Conservation (phyloP, 2,329 filamentous ascomycete genomes). For the Cercospora sesami region DNA sequence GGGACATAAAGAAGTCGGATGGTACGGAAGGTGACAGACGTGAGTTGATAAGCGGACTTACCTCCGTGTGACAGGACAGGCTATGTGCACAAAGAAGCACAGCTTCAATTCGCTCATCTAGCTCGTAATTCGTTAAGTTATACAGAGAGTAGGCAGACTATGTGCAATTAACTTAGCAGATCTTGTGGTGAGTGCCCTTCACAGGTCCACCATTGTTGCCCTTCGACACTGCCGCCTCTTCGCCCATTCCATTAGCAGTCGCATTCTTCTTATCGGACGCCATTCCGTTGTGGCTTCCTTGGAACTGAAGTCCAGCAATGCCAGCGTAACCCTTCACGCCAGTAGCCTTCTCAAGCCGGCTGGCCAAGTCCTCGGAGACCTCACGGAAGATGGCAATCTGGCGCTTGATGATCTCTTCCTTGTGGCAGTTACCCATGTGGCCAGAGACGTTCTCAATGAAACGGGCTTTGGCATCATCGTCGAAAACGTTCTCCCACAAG, state of each 20-base stretch:
- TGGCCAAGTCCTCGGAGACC: slow-evolving; percentile 59
- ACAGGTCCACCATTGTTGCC: slow-evolving; percentile 27
- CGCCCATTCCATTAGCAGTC: slow-evolving; percentile 53
- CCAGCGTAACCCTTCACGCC: slow-evolving; percentile 62
- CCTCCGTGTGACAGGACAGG: neutral
- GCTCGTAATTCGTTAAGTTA: slow-evolving; percentile 3
- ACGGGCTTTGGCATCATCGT: slow-evolving; percentile 58
- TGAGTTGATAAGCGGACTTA: neutral
- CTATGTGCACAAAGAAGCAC: neutral
- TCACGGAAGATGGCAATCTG: slow-evolving; percentile 67
- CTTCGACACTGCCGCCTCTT: slow-evolving; percentile 18
- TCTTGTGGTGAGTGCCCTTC: slow-evolving; percentile 22
- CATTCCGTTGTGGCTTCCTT: slow-evolving; percentile 63
- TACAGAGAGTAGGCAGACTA: neutral
- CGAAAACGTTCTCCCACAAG: slow-evolving; percentile 63
- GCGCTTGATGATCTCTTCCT: slow-evolving; percentile 62
- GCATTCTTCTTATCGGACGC: slow-evolving; percentile 49
- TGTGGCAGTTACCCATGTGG: slow-evolving; percentile 60
- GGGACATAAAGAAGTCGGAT: neutral
- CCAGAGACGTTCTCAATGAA: slow-evolving; percentile 62
- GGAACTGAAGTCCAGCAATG: slow-evolving; percentile 58
- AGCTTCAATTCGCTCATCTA: neutral
- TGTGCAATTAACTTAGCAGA: neutral
- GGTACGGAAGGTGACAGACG: neutral
- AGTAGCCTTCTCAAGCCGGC: slow-evolving; percentile 62